phyloP scores from a whole-genome alignment of 148 eudicot species.

The Cornus controversa region DNA sequence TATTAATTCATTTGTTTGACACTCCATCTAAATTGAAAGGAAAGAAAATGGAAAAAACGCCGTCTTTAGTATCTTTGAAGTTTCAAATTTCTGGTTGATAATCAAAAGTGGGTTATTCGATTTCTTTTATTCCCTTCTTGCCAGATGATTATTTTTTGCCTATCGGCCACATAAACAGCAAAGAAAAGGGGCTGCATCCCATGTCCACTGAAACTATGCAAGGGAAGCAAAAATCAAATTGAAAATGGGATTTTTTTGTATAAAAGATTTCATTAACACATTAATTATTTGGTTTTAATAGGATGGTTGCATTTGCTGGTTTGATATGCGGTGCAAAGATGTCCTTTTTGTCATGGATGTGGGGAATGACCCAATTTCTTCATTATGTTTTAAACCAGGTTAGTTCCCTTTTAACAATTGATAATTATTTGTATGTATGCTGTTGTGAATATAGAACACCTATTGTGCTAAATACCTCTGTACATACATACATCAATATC shows the following conservation, averaged over 20 bases:
- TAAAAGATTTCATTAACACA: not conserved
- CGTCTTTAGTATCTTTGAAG: not conserved
- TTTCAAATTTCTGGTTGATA: not conserved
- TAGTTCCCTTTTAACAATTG: not conserved
- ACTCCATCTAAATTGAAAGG: not conserved
- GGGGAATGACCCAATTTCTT: constrained; percentile 61
- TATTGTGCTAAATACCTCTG: too few species aligned
- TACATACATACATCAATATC: too few species aligned
- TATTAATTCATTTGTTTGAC: too few species aligned
- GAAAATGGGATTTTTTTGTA: too few species aligned
- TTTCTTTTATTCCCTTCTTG: too few species aligned
- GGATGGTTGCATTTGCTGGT: constrained; percentile 93
- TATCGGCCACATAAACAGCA: too few species aligned
- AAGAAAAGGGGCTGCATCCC: too few species aligned
- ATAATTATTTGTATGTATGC: not conserved
- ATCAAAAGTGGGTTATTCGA: not conserved
- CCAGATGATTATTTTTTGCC: too few species aligned
- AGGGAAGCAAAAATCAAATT: too few species aligned
- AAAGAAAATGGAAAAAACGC: too few species aligned
- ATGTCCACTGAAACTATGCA: too few species aligned
- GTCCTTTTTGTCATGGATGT: constrained; percentile 55
- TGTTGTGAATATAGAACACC: too few species aligned
- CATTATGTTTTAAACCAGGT: constrained; percentile 90
- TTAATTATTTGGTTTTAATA: constrained; percentile 23
- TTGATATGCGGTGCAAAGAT: constrained; percentile 88